Evolutionary conservation across 345 rosid species (phyloP), one percentile per base, ranked within the genome.

Genomic region (Salix udensis): DNA sequence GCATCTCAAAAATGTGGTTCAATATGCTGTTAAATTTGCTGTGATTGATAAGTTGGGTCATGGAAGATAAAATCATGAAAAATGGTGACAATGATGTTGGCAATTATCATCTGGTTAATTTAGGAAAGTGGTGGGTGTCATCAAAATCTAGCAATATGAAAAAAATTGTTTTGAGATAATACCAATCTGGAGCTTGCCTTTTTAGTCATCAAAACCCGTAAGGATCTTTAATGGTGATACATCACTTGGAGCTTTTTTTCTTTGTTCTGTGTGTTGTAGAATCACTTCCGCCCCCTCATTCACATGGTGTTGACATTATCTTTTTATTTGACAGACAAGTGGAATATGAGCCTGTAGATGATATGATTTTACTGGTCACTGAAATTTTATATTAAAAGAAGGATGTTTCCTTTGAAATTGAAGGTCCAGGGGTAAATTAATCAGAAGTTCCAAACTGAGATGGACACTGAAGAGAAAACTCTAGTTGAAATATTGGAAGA

Each of bases 401-500:
- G 9, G 21, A 4, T 39, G 13, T 21, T 10, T 39, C 23, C 13
- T 3, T 39, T 60, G 65, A 24, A 60, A 21, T 21, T n/a, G 28
- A 60, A 60, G 28, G 28, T 60, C 11, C 23, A 23, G 9, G 23
- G 28, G 65, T 23, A 24, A 60, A 60, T 4, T 19, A 21, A 46
- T 46, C 52, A 46, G 18, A 46, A 46, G 52, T 46, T 14, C 52
- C 52, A 14, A 11, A 46, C 18, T 46, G 67, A 58, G 65, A 80
- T 80, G 83, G 79, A 30, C 1, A 36, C 24, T 46, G 76, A 77
- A 44, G 84, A 74, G 26, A 78, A 24, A 60, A 71, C 39, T 75
- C 26, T 78, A 37, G 68, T 82, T 42, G 84, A 82, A 78, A 78
- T 82, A 31, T 71, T 74, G 18, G 81, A 70, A 24, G 81, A 74